phyloP scores from a whole-genome alignment of 441 rosid species.

The Adansonia grandidieri region DNA sequence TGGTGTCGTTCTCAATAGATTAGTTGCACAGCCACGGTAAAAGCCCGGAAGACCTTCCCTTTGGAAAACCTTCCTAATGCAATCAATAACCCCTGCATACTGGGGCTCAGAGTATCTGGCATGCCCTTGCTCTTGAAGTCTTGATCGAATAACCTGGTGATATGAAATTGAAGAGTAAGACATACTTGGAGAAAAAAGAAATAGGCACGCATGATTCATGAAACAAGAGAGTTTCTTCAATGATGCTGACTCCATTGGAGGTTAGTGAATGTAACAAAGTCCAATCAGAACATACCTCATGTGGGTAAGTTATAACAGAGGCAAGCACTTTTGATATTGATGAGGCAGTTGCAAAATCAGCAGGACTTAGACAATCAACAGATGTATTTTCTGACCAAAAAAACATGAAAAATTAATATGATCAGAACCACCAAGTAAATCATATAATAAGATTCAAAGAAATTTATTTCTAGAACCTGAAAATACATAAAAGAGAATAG shows the following conservation, averaged over 20 bases:
- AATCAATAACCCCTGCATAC: slow-evolving; percentile 74
- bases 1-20: slow-evolving; percentile 89
- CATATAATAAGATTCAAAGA: background rate
- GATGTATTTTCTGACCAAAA: slow-evolving; percentile 55
- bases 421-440: slow-evolving; percentile 33
- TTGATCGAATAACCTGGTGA: slow-evolving; percentile 87
- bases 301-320: slow-evolving; percentile 83
- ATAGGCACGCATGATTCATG: slow-evolving; percentile 21
- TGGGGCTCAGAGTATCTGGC: slow-evolving; percentile 49
- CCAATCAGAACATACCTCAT: slow-evolving; percentile 57
- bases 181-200: background rate
- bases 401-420: slow-evolving; percentile 21
- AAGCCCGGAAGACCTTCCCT: slow-evolving; percentile 83
- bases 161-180: slow-evolving; percentile 16
- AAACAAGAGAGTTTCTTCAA: slow-evolving; percentile 8
- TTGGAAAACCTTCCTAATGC: slow-evolving; percentile 68
- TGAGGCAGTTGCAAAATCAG: slow-evolving; percentile 76
- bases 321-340: slow-evolving; percentile 80
- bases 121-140: slow-evolving; percentile 97
- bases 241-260: background rate
- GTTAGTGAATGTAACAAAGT: background rate
- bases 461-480: background rate
- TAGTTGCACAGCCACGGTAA: slow-evolving; percentile 95
- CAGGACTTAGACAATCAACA: slow-evolving; percentile 60
- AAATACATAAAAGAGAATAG: slow-evolving; percentile 16